These are phyloP conservation scores for Glaciozyma martinii DNA, from an alignment of 768 basidiomycete species.

Conservation along the genomic window DNA sequence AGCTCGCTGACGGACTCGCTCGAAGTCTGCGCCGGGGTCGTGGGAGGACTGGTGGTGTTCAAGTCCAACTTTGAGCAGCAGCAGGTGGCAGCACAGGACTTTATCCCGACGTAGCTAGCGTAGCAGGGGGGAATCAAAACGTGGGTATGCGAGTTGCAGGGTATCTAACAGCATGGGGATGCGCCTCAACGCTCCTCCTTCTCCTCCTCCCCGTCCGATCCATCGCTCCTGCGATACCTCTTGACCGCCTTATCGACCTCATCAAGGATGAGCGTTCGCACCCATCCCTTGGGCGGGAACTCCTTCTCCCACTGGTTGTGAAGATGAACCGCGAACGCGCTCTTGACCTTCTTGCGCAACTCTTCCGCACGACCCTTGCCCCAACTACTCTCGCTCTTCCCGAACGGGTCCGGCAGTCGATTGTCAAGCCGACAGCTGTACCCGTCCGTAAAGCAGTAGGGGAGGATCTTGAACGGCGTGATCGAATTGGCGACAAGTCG, in stretches of 20 bases:
- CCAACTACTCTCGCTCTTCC: conserved; percentile 50
- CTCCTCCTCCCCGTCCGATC: not conserved
- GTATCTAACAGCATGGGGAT: not conserved
- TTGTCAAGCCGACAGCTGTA: conserved; percentile 87
- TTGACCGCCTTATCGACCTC: conserved; percentile 1
- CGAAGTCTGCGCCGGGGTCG: conserved; percentile 8
- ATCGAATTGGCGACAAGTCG: conserved; percentile 62
- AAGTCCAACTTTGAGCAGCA: conserved; percentile 23
- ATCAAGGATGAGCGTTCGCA: conserved; percentile 62
- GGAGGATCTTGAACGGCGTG: conserved; percentile 81
- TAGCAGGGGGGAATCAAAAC: not conserved
- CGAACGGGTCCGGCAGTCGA: conserved; percentile 84
- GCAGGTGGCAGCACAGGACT: not conserved
- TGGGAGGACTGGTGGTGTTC: conserved; percentile 16
- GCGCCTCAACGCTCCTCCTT: not conserved
- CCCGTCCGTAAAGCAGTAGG: conserved; percentile 90
- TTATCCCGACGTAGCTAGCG: conserved; percentile 4
- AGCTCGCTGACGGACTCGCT: not conserved
- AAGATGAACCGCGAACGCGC: conserved; percentile 79
- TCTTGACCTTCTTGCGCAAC: conserved; percentile 55
- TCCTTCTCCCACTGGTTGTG: conserved; percentile 93
- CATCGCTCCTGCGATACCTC: not conserved
- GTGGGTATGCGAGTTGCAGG: not conserved
- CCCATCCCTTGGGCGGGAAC: conserved; percentile 78
- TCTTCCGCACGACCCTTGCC: conserved; percentile 52